Evolutionary conservation across 2,329 filamentous ascomycete species (phyloP).

Genomic region (Immersiporthe knoxdaviesiana): DNA sequence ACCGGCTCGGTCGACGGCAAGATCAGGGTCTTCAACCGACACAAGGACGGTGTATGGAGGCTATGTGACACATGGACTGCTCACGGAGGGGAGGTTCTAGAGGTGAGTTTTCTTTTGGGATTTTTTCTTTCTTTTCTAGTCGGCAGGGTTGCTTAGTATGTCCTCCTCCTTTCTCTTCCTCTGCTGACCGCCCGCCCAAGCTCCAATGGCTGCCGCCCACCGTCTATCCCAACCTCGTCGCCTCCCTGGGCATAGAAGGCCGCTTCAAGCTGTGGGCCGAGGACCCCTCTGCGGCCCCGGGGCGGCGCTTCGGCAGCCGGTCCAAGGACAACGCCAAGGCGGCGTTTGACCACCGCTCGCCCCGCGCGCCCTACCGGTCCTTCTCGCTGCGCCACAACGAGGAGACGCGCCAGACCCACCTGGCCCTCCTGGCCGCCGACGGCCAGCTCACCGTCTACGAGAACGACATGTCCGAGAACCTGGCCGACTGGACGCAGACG

Average conservation of each 20-base stretch:
- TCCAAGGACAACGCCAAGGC: conserved; percentile 49
- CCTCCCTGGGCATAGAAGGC: conserved; percentile 86
- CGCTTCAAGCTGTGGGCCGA: conserved; percentile 92
- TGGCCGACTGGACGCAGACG: conserved; percentile 74
- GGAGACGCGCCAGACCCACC: conserved; percentile 77
- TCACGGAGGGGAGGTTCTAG: conserved; percentile 86
- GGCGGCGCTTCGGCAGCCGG: conserved; percentile 77
- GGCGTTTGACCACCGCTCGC: conserved; percentile 60
- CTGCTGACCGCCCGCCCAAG: conserved; percentile 47
- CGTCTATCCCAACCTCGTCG: conserved; percentile 82
- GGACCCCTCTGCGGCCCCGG: conserved; percentile 78
- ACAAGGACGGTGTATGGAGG: conserved; percentile 76
- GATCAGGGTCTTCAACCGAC: conserved; percentile 87
- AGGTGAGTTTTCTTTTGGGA: conserved; percentile 70
- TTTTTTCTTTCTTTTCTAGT: no score
- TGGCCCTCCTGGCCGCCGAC: conserved; percentile 83
- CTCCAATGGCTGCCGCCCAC: conserved; percentile 93
- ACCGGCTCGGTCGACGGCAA: conserved; percentile 91
- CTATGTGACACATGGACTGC: conserved; percentile 87
- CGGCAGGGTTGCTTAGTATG: background rate
- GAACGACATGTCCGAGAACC: conserved; percentile 80
- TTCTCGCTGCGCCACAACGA: conserved; percentile 85
- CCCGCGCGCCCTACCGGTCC: conserved; percentile 72
- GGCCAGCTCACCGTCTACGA: conserved; percentile 81
- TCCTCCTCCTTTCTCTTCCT: conserved; percentile 13